Evolutionary conservation across 176 grass and related monocot species (phyloP), one percentile per base, ranked within the genome.

Genomic region (Oryza australiensis): DNA sequence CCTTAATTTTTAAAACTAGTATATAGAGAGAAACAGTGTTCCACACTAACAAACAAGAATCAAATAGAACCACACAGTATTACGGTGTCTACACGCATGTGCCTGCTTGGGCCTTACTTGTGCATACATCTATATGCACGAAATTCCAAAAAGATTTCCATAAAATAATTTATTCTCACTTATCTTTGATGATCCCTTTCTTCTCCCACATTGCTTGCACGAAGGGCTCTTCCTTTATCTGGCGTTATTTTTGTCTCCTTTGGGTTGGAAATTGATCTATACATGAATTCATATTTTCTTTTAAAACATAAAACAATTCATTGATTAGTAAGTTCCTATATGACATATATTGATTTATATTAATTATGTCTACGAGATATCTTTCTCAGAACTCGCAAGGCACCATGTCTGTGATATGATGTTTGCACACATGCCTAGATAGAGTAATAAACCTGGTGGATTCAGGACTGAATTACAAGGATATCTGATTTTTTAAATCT

Each of bases 41-140:
- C 68, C 34, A 63, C 70, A 75, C 67, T 49, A 60, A 60, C 55
- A 77, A 73, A 35, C 34, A 67, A 30, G 45, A 35, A 82, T 78
- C 43, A 78, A 82, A 80, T 12, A 23, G 12, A 80, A 48, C 81
- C 57, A 78, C n/a, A 78, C 27, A 77, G n/a, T 66, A 66, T 34
- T 66, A 11, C 55, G 6, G 27, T 70, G 26, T 42, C 18, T 9
- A 24, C 55, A 60, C n/a, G 9, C 22, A 60, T 60, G 55, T 60
- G 55, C 55, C 49, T 55, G 49, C 49, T 55, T 55, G 49, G 1
- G 49, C 49, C n/a, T 23, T 60, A 60, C 6, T 24, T 23, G 29
- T 5, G 38, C 3, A 76, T 73, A 23, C 67, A 82, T 76, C 3
- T 26, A 69, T 40, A 12, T 42, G 62, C 38, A 43, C 1, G 27